These are phyloP conservation scores for Backusella morwellensis DNA, from an alignment of 192 early-diverging fungal genomes.

Conservation along the genomic window DNA sequence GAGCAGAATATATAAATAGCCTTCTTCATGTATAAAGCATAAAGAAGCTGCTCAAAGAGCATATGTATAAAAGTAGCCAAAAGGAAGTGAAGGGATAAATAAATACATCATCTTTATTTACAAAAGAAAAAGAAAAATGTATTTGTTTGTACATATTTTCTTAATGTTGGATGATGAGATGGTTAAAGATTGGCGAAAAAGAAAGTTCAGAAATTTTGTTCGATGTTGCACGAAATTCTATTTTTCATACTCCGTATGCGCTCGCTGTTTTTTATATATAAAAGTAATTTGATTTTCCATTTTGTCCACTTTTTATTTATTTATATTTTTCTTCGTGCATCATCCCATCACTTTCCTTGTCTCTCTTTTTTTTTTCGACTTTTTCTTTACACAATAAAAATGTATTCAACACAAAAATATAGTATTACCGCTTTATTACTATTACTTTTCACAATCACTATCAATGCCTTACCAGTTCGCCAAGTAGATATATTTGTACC, in stretches of 20 bases:
- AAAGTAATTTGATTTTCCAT: not conserved
- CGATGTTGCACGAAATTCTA: not conserved
- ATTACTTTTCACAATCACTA: not conserved
- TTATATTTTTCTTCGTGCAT: not conserved
- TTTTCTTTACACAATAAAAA: not conserved
- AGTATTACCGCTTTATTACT: not conserved
- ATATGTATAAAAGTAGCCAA: too few species aligned
- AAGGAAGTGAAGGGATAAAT: too few species aligned
- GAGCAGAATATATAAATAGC: not conserved
- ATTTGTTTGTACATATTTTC: not conserved
- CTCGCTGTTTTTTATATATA: not conserved
- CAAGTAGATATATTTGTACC: not conserved
- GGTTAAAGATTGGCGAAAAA: not conserved
- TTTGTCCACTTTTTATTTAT: not conserved
- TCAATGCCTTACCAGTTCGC: not conserved
- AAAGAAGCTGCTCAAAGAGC: not conserved
- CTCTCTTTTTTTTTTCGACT: not conserved
- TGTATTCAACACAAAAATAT: not conserved
- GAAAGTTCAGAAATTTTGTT: not conserved
- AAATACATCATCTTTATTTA: too few species aligned
- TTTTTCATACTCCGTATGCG: not conserved
- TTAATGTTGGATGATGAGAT: not conserved
- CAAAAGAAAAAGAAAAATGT: not conserved
- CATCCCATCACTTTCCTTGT: slow-evolving; percentile 3
- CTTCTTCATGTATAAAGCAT: not conserved